phyloP scores from a whole-genome alignment of 306 rosid genomes.

The Malus sieversii region DNA sequence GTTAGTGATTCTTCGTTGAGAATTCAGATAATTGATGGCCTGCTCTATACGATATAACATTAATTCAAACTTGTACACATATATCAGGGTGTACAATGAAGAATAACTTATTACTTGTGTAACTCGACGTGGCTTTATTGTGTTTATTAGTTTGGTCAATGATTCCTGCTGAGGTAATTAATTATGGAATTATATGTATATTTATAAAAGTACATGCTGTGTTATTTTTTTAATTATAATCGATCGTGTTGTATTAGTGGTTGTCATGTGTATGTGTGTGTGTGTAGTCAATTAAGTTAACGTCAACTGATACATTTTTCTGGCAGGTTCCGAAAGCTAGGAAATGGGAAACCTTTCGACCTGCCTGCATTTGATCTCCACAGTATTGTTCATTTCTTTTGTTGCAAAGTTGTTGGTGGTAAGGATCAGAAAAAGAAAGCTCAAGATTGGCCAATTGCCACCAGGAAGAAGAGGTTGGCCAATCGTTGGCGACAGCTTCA shows the following conservation, averaged over 20 bases:
- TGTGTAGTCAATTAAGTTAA: background rate
- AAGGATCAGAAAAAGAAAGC: background rate
- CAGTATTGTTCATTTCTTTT: constrained; percentile 23
- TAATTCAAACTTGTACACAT: background rate
- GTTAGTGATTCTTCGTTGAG: no score
- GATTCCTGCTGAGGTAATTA: constrained; percentile 1
- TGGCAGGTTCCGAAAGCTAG: background rate
- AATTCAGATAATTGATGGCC: no score
- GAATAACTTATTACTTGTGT: background rate
- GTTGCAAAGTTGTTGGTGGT: constrained; percentile 24
- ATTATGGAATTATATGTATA: background rate
- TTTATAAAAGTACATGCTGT: background rate
- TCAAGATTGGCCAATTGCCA: constrained; percentile 41
- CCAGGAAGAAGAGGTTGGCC: constrained; percentile 96
- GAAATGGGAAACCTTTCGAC: constrained; percentile 26
- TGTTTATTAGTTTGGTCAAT: constrained; percentile 17
- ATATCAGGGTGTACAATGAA: background rate
- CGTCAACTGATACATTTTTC: background rate
- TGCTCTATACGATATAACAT: constrained; percentile 5
- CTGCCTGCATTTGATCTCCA: constrained; percentile 29
- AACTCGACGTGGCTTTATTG: constrained; percentile 12
- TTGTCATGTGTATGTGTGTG: no score
- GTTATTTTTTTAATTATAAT: background rate
- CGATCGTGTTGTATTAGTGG: no score
- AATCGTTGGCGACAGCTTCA: constrained; percentile 78